Evolutionary conservation across 768 basidiomycete species (phyloP).

Genomic region (Harrya chromipes): DNA sequence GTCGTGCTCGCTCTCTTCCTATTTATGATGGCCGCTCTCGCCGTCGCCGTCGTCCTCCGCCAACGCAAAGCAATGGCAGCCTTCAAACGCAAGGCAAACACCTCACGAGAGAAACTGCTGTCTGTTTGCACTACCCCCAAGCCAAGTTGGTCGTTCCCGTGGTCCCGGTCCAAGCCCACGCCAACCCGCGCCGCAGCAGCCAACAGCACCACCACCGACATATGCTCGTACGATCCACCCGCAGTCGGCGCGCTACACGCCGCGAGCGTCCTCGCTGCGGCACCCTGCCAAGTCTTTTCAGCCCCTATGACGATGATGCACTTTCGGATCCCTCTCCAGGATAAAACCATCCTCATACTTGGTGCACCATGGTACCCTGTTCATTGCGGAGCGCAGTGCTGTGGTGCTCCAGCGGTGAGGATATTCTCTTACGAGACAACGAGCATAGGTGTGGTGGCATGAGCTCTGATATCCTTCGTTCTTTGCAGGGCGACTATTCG

Average conservation of each 20-base stretch:
- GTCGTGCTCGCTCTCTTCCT: slow-evolving; percentile 18
- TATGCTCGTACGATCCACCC: slow-evolving; percentile 2
- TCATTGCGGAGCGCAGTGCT: slow-evolving; percentile 7
- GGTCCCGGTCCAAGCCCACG: background rate
- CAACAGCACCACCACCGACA: background rate
- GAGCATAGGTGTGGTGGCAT: too few relatives aligned
- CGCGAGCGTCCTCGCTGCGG: slow-evolving; percentile 22
- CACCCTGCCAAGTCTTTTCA: slow-evolving; percentile 20
- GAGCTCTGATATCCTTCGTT: background rate
- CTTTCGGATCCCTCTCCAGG: slow-evolving; percentile 16
- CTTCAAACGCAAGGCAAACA: background rate
- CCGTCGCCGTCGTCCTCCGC: slow-evolving; percentile 18
- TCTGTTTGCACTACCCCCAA: background rate
- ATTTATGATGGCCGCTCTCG: slow-evolving; percentile 17
- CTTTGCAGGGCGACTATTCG: background rate
- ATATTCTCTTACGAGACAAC: background rate
- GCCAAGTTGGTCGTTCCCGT: too few relatives aligned
- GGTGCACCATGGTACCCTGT: slow-evolving; percentile 15
- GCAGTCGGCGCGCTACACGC: slow-evolving; percentile 24
- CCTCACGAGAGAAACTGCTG: background rate
- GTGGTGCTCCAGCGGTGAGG: slow-evolving; percentile 1
- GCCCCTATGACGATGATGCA: slow-evolving; percentile 25
- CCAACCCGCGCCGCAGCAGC: background rate
- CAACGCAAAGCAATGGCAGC: slow-evolving; percentile 11
- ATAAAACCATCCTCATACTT: slow-evolving; percentile 21